Conservation (phyloP, 495 filamentous ascomycete genomes). For the Tuber borchii region DNA sequence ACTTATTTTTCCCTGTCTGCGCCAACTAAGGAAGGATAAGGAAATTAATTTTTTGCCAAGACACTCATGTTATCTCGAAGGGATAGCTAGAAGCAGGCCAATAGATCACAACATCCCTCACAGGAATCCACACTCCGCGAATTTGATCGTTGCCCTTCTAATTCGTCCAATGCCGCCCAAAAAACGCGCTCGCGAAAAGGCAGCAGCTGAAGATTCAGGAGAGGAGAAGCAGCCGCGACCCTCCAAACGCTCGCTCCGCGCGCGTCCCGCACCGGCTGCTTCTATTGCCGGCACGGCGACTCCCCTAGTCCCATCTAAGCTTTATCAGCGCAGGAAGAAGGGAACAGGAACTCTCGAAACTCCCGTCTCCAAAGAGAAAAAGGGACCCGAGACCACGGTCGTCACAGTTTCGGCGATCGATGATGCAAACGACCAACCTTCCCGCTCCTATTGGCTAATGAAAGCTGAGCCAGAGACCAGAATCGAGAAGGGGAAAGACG, state of each 20-base stretch:
- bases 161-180: background rate
- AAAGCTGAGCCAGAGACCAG: conserved; percentile 90
- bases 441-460: conserved; percentile 71
- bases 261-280: background rate
- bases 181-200: background rate
- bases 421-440: background rate
- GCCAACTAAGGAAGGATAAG: background rate
- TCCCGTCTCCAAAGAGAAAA: background rate
- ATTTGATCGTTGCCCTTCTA: background rate
- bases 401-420: background rate
- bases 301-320: background rate
- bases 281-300: background rate
- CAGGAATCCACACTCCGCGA: background rate
- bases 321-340: background rate
- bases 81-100: background rate
- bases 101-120: background rate
- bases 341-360: background rate
- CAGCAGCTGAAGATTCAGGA: background rate
- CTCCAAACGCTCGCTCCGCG: background rate
- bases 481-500: conserved; percentile 74
- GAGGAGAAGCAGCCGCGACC: background rate
- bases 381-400: background rate
- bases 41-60: background rate
- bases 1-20: background rate
- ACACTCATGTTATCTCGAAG: background rate